Evolutionary conservation across 2,329 filamentous ascomycete species (phyloP).

Genomic region (Aureobasidium musti): DNA sequence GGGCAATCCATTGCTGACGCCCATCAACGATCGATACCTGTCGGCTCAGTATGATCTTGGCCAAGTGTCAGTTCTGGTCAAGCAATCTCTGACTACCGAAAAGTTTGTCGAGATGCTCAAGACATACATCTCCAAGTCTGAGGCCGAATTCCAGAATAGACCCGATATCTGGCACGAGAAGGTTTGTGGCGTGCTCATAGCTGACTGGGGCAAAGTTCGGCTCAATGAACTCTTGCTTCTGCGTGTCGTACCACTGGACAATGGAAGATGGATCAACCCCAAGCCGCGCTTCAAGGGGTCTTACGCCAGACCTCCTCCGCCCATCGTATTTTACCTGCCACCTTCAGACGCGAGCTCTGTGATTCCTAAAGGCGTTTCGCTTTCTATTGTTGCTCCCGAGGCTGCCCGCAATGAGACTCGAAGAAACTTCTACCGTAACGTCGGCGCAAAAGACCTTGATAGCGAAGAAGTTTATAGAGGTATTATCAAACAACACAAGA

Average conservation of each 20-base stretch:
- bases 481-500: slow-evolving; percentile 15
- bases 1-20: slow-evolving; percentile 1
- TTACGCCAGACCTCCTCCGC: not conserved
- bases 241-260: slow-evolving; percentile 28
- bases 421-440: not conserved
- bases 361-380: slow-evolving; percentile 30
- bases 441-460: slow-evolving; percentile 1
- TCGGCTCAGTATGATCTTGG: not conserved
- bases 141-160: not conserved
- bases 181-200: slow-evolving; percentile 17
- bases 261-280: slow-evolving; percentile 27
- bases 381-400: slow-evolving; percentile 22
- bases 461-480: not conserved
- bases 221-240: slow-evolving; percentile 7
- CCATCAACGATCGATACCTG: not conserved
- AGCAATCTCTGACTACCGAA: not conserved
- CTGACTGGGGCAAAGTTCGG: not conserved
- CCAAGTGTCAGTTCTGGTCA: slow-evolving; percentile 10
- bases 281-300: not conserved
- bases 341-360: not conserved
- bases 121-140: not conserved
- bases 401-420: slow-evolving; percentile 12
- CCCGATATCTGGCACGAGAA: slow-evolving; percentile 28
- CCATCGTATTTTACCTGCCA: slow-evolving; percentile 30
- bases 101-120: slow-evolving; percentile 29